Percentiles rank a stretch among this genome's conserved stretches.
Evolutionary conservation across 2,329 filamentous ascomycete genomes (phyloP).

Genomic region (Calonectria multiphialidica): DNA sequence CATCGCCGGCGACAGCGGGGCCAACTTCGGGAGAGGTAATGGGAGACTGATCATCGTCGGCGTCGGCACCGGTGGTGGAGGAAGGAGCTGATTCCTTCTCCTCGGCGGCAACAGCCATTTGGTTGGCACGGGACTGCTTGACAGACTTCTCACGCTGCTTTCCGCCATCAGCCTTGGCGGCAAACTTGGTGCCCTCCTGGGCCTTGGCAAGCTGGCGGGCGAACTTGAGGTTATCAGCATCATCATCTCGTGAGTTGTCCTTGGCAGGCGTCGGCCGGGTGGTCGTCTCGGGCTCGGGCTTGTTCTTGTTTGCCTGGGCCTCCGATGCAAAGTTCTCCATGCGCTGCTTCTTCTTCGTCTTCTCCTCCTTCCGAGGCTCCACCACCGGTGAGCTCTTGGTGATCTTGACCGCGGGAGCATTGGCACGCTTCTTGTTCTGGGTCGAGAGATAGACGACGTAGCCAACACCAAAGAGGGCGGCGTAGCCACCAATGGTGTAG

Average conservation of each 20-base stretch:
- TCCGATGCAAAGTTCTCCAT: conserved; percentile 55
- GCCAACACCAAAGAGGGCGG: conserved; percentile 51
- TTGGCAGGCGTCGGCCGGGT: conserved; percentile 45
- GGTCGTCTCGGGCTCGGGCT: conserved; percentile 46
- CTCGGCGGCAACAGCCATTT: conserved; percentile 58
- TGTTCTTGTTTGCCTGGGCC: conserved; percentile 55
- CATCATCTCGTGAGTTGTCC: conserved; percentile 65
- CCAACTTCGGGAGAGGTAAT: conserved; percentile 72
- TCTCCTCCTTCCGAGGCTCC: conserved; percentile 55
- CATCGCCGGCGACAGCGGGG: conserved; percentile 73
- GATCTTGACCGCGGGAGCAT: conserved; percentile 43
- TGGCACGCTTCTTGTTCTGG: conserved; percentile 47
- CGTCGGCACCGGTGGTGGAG: conserved; percentile 80
- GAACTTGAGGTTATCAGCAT: conserved; percentile 79
- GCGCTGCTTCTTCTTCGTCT: conserved; percentile 62
- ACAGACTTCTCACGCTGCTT: conserved; percentile 78
- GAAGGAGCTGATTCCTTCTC: conserved; percentile 62
- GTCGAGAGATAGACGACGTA: conserved; percentile 53
- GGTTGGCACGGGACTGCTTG: conserved; percentile 75
- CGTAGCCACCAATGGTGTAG: conserved; percentile 54
- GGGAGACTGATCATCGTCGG: conserved; percentile 84
- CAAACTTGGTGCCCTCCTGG: conserved; percentile 76
- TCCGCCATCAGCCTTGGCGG: conserved; percentile 63
- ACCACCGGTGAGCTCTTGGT: conserved; percentile 42
- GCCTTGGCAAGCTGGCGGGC: conserved; percentile 78